phyloP scores from a whole-genome alignment of 805 yeast genomes.

The Saturnispora besseyi region DNA sequence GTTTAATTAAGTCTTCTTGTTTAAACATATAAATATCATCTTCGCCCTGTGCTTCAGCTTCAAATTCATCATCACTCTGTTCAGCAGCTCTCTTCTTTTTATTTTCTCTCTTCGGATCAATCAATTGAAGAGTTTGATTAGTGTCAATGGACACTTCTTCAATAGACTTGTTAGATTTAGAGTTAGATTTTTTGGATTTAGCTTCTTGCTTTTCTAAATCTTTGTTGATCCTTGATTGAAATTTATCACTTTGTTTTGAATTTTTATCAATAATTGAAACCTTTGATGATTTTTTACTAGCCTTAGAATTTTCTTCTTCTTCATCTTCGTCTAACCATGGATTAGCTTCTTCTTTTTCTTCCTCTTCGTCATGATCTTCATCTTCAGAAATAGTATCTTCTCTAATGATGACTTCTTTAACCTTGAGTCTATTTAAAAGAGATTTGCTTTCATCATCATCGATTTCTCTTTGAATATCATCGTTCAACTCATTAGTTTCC shows the following conservation, averaged over 20 bases:
- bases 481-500: slow-evolving; percentile 30
- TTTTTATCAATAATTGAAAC: slow-evolving; percentile 39
- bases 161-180: slow-evolving; percentile 4
- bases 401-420: slow-evolving; percentile 9
- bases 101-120: slow-evolving; percentile 31
- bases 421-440: slow-evolving; percentile 33
- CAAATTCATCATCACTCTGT: slow-evolving; percentile 27
- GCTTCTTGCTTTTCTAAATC: slow-evolving; percentile 16
- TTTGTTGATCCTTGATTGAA: slow-evolving; percentile 36
- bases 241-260: slow-evolving; percentile 42
- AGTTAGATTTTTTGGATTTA: slow-evolving; percentile 27
- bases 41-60: slow-evolving; percentile 38
- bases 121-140: slow-evolving; percentile 45
- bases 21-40: slow-evolving; percentile 48
- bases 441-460: slow-evolving; percentile 42
- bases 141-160: slow-evolving; percentile 37
- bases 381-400: slow-evolving; percentile 1
- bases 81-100: slow-evolving; percentile 2
- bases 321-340: slow-evolving; percentile 41
- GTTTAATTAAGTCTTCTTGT: slow-evolving; percentile 72
- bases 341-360: slow-evolving; percentile 25
- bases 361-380: slow-evolving; percentile 4
- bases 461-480: slow-evolving; percentile 34
- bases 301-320: slow-evolving; percentile 12
- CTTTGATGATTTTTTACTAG: slow-evolving; percentile 32